Base-by-base conservation (phyloP, 257 asterid species). In the Solanum rostratum region DNA sequence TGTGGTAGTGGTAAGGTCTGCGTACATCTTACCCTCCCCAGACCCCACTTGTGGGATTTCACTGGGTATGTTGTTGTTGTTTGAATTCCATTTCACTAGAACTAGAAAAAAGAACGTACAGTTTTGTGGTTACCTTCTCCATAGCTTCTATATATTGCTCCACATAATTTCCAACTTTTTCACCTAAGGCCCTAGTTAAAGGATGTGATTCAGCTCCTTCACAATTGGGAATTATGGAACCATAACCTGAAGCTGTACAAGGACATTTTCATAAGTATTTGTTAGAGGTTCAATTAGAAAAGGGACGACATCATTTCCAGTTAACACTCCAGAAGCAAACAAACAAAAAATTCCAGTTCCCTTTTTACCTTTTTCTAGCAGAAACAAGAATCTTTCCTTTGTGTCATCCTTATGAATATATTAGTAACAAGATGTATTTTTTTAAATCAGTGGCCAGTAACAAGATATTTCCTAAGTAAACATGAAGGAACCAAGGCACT, bases 181-280 rank as follows among this genome's bases (percentile, higher is more conserved):
- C 97, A 79, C 95, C 98, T 88, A 95, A 83, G 14, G 92, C 90
- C 87, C 88, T 92, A 33, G 98, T 91, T 84, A 84, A 88, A 81
- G 92, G 87, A 87, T 97, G 98, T 86, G 96, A 93, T 88, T 91
- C 97, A 65, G 89, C 97, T 85, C 83, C 91, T 82, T 83, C 90
- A 14, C 94, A 92, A 87, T 94, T 97, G 80, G 99, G 99, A 86
- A 97, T 88, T 46, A 92, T 33, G 49, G 98, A 95, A 86, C 98
- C 97, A 92, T 95, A 97, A 83, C 99, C 99, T 65, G 92, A 92
- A 86, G 88, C 98, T 97, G 89, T 84, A 87, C 80, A 43, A 39
- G 49, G 12, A 22, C 53, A 83, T 68, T 66, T 59, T 63, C 59
- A 71, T 10, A 22, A 59, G 66, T 46, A 73, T 54, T 43, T 29